These are phyloP conservation scores for Noccaea caerulescens DNA, from an alignment of 345 rosid species.

Conservation along the genomic window DNA sequence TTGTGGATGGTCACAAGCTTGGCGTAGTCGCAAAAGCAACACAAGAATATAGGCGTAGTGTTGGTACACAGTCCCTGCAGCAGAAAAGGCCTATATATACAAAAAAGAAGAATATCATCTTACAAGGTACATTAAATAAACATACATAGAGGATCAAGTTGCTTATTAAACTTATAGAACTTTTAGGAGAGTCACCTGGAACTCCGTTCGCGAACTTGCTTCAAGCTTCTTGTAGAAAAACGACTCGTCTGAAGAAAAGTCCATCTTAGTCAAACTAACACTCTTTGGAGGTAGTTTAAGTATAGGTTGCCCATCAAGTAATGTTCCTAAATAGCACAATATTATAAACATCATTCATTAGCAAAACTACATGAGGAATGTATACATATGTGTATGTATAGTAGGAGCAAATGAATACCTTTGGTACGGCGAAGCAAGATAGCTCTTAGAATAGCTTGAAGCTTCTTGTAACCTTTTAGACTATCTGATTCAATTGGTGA, in stretches of 20 bases:
- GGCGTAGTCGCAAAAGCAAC: slow-evolving; percentile 91
- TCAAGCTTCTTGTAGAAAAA: slow-evolving; percentile 74
- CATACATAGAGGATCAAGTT: not conserved
- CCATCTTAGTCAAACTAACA: slow-evolving; percentile 56
- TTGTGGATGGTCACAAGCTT: slow-evolving; percentile 86
- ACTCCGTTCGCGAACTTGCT: slow-evolving; percentile 60
- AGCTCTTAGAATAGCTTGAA: slow-evolving; percentile 80
- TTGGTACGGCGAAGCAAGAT: slow-evolving; percentile 89
- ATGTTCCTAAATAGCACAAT: slow-evolving; percentile 57
- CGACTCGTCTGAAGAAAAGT: slow-evolving; percentile 69
- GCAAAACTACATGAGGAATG: not conserved
- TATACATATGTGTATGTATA: slow-evolving; percentile 5
- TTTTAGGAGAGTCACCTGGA: slow-evolving; percentile 52
- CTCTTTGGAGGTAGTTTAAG: slow-evolving; percentile 74
- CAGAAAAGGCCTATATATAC: slow-evolving; percentile 71
- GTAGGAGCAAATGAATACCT: slow-evolving; percentile 48
- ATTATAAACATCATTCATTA: not conserved
- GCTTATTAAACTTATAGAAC: not conserved
- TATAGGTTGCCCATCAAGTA: slow-evolving; percentile 77
- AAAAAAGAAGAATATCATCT: not conserved
- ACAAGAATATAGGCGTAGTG: slow-evolving; percentile 83
- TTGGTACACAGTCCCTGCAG: slow-evolving; percentile 75
- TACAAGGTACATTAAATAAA: not conserved
- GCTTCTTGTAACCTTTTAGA: slow-evolving; percentile 76
- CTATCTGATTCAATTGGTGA: slow-evolving; percentile 53